These are phyloP conservation scores for Russula compacta DNA, from an alignment of 768 basidiomycete genomes.

Conservation along the genomic window DNA sequence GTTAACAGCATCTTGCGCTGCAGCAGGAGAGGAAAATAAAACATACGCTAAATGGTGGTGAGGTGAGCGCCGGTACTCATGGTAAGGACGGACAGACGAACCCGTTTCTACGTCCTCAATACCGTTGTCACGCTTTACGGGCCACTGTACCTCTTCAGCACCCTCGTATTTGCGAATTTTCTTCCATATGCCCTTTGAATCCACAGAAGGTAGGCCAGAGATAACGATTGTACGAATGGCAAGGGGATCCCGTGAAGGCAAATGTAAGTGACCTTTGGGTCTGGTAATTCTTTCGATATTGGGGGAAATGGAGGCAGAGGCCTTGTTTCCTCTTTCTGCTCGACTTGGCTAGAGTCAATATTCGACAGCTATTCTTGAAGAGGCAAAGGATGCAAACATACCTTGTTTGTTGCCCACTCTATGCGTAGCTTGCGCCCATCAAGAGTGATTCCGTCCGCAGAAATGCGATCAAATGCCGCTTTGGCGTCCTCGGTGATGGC, in stretches of 20 bases:
- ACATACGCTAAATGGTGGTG: conserved; percentile 47
- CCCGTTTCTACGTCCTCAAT: conserved; percentile 45
- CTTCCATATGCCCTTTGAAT: conserved; percentile 70
- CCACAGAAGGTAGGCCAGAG: conserved; percentile 61
- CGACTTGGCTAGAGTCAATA: conserved; percentile 9
- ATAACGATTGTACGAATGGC: conserved; percentile 76
- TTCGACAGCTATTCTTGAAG: neutral
- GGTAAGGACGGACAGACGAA: conserved; percentile 22
- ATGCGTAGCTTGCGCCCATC: conserved; percentile 64
- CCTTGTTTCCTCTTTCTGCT: conserved; percentile 11
- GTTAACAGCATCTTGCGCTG: conserved; percentile 60
- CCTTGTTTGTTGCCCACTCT: conserved; percentile 77
- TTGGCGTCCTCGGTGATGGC: conserved; percentile 85
- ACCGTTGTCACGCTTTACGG: conserved; percentile 36
- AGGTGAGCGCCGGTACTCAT: neutral
- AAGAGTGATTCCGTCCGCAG: conserved; percentile 53
- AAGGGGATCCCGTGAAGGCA: conserved; percentile 52
- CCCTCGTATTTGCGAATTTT: conserved; percentile 74
- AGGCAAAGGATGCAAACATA: conserved; percentile 25
- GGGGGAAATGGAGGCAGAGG: neutral
- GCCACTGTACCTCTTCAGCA: conserved; percentile 71
- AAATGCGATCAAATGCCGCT: conserved; percentile 53
- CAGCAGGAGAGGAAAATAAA: conserved; percentile 56
- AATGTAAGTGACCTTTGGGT: conserved; percentile 24
- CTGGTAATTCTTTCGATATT: conserved; percentile 29